These are phyloP conservation scores for Geotrichum europaeum DNA, from an alignment of 1,139 yeast species.

Conservation along the genomic window DNA sequence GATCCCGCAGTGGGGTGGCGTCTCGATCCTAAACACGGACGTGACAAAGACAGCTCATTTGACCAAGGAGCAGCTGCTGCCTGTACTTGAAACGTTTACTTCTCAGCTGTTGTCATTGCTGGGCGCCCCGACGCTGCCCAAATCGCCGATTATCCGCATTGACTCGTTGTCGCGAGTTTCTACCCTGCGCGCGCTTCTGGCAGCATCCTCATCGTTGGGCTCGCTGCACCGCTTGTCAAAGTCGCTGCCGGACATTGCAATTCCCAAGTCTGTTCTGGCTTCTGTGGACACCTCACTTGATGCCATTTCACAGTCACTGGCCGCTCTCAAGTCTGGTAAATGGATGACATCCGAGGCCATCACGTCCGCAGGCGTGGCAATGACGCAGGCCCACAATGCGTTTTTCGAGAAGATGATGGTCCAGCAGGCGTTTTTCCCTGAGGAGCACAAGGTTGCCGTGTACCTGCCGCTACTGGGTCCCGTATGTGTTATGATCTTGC, in stretches of 20 bases:
- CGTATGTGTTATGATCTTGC: conserved; percentile 55
- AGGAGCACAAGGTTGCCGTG: conserved; percentile 90
- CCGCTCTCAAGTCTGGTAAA: conserved; percentile 28
- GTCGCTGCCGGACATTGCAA: conserved; percentile 70
- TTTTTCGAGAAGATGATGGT: conserved; percentile 94
- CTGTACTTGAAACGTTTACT: conserved; percentile 62
- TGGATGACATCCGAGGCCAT: conserved; percentile 45
- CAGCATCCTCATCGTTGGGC: conserved; percentile 53
- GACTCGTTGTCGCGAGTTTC: conserved; percentile 61
- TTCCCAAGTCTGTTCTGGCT: conserved; percentile 58
- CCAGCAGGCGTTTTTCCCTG: conserved; percentile 90
- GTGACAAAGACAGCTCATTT: conserved; percentile 26
- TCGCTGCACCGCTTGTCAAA: conserved; percentile 65
- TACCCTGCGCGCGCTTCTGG: conserved; percentile 46
- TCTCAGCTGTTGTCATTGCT: conserved; percentile 67
- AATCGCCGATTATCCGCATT: conserved; percentile 53
- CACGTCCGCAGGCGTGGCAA: conserved; percentile 49
- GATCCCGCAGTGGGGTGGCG: conserved; percentile 89
- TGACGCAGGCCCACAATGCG: conserved; percentile 60
- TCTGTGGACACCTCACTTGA: conserved; percentile 43
- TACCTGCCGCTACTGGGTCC: conserved; percentile 89
- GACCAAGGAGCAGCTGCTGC: conserved; percentile 45
- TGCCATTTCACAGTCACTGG: conserved; percentile 37
- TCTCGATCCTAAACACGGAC: conserved; percentile 28
- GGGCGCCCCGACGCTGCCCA: conserved; percentile 55